Evolutionary conservation across 1,284 basidiomycete genomes (phyloP).

Genomic region (Termitomyces sp.): DNA sequence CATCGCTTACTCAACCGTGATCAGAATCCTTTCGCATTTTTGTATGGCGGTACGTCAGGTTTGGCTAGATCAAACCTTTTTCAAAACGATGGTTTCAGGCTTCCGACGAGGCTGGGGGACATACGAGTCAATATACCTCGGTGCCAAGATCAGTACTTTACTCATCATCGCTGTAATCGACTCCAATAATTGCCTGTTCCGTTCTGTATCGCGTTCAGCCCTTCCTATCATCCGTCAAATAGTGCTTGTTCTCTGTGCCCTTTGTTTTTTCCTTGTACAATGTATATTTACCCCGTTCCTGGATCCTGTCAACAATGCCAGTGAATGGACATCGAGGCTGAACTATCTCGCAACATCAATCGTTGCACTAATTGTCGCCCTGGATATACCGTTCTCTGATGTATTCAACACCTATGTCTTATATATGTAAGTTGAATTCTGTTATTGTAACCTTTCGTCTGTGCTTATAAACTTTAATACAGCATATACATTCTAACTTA

Average conservation of each 20-base stretch:
- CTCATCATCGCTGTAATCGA: slow-evolving; percentile 65
- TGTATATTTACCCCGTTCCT: slow-evolving; percentile 62
- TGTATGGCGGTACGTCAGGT: slow-evolving; percentile 56
- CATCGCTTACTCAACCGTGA: slow-evolving; percentile 63
- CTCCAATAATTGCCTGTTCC: slow-evolving; percentile 72
- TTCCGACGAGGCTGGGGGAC: slow-evolving; percentile 67
- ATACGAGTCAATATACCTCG: slow-evolving; percentile 58
- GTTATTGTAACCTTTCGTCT: not conserved
- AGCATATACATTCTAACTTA: slow-evolving; percentile 68
- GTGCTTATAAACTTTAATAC: slow-evolving; percentile 7
- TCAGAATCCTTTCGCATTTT: slow-evolving; percentile 64
- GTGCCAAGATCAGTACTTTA: slow-evolving; percentile 67
- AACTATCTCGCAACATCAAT: slow-evolving; percentile 66
- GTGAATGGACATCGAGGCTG: slow-evolving; percentile 68
- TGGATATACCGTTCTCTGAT: slow-evolving; percentile 50
- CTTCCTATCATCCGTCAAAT: slow-evolving; percentile 61
- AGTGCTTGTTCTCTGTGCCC: slow-evolving; percentile 55
- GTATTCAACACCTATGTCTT: slow-evolving; percentile 56
- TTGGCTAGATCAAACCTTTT: not conserved
- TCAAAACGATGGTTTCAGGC: slow-evolving; percentile 32
- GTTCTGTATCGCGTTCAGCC: slow-evolving; percentile 43
- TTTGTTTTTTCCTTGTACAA: slow-evolving; percentile 59
- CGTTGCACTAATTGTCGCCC: slow-evolving; percentile 55
- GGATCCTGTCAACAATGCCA: slow-evolving; percentile 72
- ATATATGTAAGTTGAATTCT: slow-evolving; percentile 46